phyloP scores from a whole-genome alignment of 331 rosid species.

The Malus hybrid region DNA sequence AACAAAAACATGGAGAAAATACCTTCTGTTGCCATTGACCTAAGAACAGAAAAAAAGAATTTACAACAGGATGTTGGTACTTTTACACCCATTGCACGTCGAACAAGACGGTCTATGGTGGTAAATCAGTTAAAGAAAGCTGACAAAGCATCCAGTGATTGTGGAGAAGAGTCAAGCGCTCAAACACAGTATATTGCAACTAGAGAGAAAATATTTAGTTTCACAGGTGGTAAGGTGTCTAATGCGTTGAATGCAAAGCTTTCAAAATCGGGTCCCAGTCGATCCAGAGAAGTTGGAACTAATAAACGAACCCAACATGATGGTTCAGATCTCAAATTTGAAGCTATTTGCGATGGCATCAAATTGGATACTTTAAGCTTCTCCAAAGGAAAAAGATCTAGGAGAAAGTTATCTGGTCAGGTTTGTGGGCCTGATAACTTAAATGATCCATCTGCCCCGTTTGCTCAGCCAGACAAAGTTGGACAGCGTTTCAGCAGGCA shows the following conservation, averaged over 20 bases:
- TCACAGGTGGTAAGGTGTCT: slow-evolving; percentile 17
- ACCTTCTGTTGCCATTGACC: slow-evolving; percentile 2
- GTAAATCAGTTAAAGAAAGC: slow-evolving; percentile 21
- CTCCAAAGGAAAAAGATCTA: slow-evolving; percentile 53
- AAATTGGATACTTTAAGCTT: slow-evolving; percentile 21
- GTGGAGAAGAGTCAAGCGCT: slow-evolving; percentile 13
- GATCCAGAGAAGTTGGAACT: slow-evolving; percentile 15
- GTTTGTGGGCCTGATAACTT: slow-evolving; percentile 23
- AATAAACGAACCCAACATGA: slow-evolving; percentile 15
- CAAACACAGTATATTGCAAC: slow-evolving; percentile 10
- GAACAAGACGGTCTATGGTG: slow-evolving; percentile 54
- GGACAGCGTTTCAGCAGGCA: slow-evolving; percentile 22
- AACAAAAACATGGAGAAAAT: slow-evolving; percentile 13
- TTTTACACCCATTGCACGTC: slow-evolving; percentile 45
- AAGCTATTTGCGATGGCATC: slow-evolving; percentile 14
- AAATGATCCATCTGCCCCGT: slow-evolving; percentile 26
- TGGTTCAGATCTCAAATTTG: slow-evolving; percentile 20
- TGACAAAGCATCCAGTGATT: slow-evolving; percentile 18
- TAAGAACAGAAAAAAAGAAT: slow-evolving; percentile 23
- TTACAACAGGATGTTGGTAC: slow-evolving; percentile 19
- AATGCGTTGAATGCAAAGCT: slow-evolving; percentile 23
- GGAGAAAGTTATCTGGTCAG: slow-evolving; percentile 31
- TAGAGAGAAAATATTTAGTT: slow-evolving; percentile 13
- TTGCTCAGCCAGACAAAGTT: slow-evolving; percentile 19
- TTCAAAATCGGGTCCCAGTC: slow-evolving; percentile 21